Percentiles rank a stretch among this genome's conserved stretches.
These are phyloP conservation scores for Starmera quercuum DNA, from an alignment of 805 yeast genomes.

Conservation along the genomic window DNA sequence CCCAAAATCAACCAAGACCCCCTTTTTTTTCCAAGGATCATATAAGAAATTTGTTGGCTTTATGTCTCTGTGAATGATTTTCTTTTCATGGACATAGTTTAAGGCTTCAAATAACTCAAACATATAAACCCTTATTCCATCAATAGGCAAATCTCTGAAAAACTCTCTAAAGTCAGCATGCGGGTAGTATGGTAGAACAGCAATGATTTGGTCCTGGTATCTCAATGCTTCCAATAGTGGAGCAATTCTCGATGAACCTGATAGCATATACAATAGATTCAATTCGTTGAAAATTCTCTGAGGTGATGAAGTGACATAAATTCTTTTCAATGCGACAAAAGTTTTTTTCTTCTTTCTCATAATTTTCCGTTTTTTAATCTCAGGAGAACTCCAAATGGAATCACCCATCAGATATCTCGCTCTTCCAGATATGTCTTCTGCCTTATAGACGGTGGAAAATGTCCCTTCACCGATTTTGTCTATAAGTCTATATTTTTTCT, in stretches of 20 bases:
- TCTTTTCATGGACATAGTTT: slow-evolving; percentile 56
- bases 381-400: slow-evolving; percentile 24
- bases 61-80: slow-evolving; percentile 70
- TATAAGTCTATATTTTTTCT: slow-evolving; percentile 22
- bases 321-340: slow-evolving; percentile 82
- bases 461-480: slow-evolving; percentile 78
- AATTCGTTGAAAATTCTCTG: slow-evolving; percentile 85
- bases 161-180: slow-evolving; percentile 88
- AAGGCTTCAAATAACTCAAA: slow-evolving; percentile 70
- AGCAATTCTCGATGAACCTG: slow-evolving; percentile 70
- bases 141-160: slow-evolving; percentile 69
- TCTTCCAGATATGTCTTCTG: slow-evolving; percentile 37
- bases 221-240: slow-evolving; percentile 86
- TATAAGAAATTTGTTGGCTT: slow-evolving; percentile 69
- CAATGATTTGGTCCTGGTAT: slow-evolving; percentile 85
- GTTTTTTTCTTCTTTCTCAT: slow-evolving; percentile 26
- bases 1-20: slow-evolving; percentile 80
- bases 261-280: slow-evolving; percentile 59
- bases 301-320: slow-evolving; percentile 94
- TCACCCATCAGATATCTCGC: slow-evolving; percentile 27
- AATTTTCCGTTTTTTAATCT: slow-evolving; percentile 18
- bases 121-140: slow-evolving; percentile 77
- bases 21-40: slow-evolving; percentile 40
- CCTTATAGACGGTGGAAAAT: slow-evolving; percentile 79
- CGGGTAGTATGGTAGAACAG: slow-evolving; percentile 83